Base-by-base conservation (phyloP, 169 alveolate genomes). In the Theileria equi region DNA sequence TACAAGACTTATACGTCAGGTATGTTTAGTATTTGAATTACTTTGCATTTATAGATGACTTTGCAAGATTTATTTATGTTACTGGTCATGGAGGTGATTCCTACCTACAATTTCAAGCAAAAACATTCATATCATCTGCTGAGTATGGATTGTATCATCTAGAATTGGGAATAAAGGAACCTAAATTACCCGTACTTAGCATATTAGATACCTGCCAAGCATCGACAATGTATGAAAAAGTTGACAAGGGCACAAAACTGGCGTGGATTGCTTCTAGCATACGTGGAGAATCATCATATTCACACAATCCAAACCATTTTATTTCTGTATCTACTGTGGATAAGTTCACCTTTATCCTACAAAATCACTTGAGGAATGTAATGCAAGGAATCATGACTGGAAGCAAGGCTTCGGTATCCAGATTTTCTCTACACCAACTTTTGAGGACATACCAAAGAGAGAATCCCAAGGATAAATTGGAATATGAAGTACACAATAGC, bases 71-170 rank as follows among this genome's bases (percentile, higher is more conserved):
- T 29, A 64, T 86, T 21, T 86, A 77, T 50, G 65, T 86, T 81
- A 81, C 92, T 6, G 92, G 92, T 0, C 92, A 86, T 43, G 92
- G 92, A 5, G 92, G 92, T 10, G 84, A 78, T 36, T 43, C 82
- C n/a, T 86, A 81, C 72, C 66, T 86, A 35, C 88, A 86, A 60
- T 72, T 86, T 47, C 89, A 86, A 43, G 88, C 84, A 16, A 81
- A 73, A 69, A 85, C 76, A 47, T 71, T 81, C 26, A 67, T 86
- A 7, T 66, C 89, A 41, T 74, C 92, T 4, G 28, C 57, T 17
- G 90, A 86, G 44, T 64, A 81, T 54, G 85, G 68, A 29, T 28
- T 59, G 43, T 80, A 81, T 50, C 60, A 78, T 45, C 70, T 54
- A 62, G 92, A 86, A 62, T 48, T 86, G 57, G 53, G 65, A 36